phyloP scores from a whole-genome alignment of 2,329 filamentous ascomycete species.

The Aureobasidium sp. region DNA sequence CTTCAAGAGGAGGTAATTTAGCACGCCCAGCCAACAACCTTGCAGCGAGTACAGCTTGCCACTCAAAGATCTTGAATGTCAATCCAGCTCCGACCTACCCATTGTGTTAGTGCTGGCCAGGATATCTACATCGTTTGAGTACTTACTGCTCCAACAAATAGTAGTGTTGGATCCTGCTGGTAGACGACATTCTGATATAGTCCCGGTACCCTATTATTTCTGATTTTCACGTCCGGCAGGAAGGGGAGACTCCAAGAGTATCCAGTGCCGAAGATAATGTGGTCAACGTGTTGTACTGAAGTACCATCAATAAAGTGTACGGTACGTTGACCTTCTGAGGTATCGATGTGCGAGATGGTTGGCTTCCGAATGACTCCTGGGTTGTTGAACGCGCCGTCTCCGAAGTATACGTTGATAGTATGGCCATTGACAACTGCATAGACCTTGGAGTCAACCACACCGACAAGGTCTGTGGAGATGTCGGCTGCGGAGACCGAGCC shows the following conservation, averaged over 20 bases:
- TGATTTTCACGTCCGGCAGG: constrained; percentile 44
- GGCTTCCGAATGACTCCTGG: constrained; percentile 44
- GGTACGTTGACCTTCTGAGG: constrained; percentile 30
- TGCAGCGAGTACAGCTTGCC: constrained; percentile 58
- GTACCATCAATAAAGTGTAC: constrained; percentile 53
- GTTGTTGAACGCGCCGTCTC: constrained; percentile 53
- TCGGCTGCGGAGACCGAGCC: constrained; percentile 60
- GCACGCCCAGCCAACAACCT: constrained; percentile 51
- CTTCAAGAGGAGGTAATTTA: constrained; percentile 41
- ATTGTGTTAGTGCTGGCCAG: neutral
- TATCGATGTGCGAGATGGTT: constrained; percentile 41
- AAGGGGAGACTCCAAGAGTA: constrained; percentile 60
- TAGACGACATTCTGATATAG: constrained; percentile 55
- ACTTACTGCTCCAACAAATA: constrained; percentile 52
- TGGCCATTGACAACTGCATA: constrained; percentile 50
- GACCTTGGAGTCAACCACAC: constrained; percentile 41
- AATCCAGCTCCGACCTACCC: constrained; percentile 41
- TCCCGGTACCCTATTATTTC: constrained; percentile 49
- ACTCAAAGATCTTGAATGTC: constrained; percentile 64
- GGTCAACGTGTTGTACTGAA: constrained; percentile 47
- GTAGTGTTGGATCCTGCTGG: constrained; percentile 46
- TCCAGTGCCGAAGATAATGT: constrained; percentile 60
- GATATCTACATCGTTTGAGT: neutral
- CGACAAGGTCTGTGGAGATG: constrained; percentile 48
- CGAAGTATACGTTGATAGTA: constrained; percentile 48